Evolutionary conservation across 305 asterid genomes (phyloP), one percentile per base, ranked within the genome.

Genomic region (Euphrasia arctica): DNA sequence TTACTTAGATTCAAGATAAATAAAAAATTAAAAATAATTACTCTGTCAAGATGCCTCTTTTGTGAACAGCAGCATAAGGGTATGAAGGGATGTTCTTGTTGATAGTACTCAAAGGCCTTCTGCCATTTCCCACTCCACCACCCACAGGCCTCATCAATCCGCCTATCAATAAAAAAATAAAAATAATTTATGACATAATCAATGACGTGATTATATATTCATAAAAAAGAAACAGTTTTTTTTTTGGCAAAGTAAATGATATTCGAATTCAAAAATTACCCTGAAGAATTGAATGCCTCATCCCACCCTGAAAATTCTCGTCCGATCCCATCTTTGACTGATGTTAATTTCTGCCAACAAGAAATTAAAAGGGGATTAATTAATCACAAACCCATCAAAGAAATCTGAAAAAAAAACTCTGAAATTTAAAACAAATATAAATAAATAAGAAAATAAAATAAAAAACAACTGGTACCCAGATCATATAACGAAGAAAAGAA

Each of bases 71-170:
- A 70, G 83, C 84, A 72, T 65, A 70, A 12, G 82, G 80, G 64
- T 75, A 69, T 11, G 14, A 80, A 87, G 63, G 34, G 27, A 86
- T 79, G 73, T 93, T 90, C 75, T 9, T 68, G 60, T 90, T 73
- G 72, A 93, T 86, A 55, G 83, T 70, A 70, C 90, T 75, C 71
- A 93, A 52, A 10, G 95, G 90, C 81, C 90, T 90, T 55, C 98
- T 72, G 36, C 73, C 80, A 73, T 75, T 89, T 54, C 83, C 82
- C 28, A 66, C 72, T 50, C 56, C 56, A 14, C 80, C 88, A 14
- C 81, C 88, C 36, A 54, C 72, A 14, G 8, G 27, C 31, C 56
- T 18, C 58, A 15, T 51, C 25, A 54, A 54, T 54, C 12, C 58
- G 25, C 13, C 32, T 54, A 25, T 3, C 11, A 54, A 54, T 15